Base-by-base conservation (phyloP, 78 protist genomes). In the Dictyostelium capitatum region DNA sequence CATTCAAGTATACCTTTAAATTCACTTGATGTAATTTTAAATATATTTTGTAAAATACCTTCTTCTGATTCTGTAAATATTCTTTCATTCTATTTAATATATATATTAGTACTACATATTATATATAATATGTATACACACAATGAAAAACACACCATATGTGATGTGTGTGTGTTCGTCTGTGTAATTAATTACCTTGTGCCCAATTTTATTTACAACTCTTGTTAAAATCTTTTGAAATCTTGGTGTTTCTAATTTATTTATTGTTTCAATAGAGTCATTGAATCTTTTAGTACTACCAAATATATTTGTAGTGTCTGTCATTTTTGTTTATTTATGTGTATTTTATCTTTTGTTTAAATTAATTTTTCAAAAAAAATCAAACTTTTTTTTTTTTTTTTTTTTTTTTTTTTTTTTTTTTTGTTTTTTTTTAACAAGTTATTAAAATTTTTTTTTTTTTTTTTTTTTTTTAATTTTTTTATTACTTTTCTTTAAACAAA, bases 61-160 rank as follows among this genome's bases (percentile, higher is more conserved):
- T 91, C 90, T 70, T 91, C 95, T 53, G 20, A 9, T 48, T 77
- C 73, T 79, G 95, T 56, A 28, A 91, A 91, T 32, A 83, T 82
- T 51, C 59, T 83, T 73, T 91, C 95, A 78, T 47, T 73, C 90
- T 89, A 62, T 79, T 50, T 7, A 32, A 37, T 30, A 23, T 25
- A n/a, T n/a, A n/a, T n/a, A n/a, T n/a, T n/a, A n/a, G n/a, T n/a
- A n/a, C n/a, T n/a, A n/a, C n/a, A n/a, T n/a, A n/a, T n/a, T n/a
- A n/a, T n/a, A n/a, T n/a, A n/a, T n/a, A n/a, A n/a, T n/a, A n/a
- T n/a, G n/a, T n/a, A n/a, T n/a, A n/a, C n/a, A n/a, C n/a, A n/a
- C n/a, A n/a, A n/a, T n/a, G n/a, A n/a, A n/a, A n/a, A n/a, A n/a
- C n/a, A n/a, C n/a, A n/a, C n/a, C n/a, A n/a, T n/a, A n/a, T n/a